Conservation (phyloP, 176 grass and related monocot genomes). For the Thalia dealbata region DNA sequence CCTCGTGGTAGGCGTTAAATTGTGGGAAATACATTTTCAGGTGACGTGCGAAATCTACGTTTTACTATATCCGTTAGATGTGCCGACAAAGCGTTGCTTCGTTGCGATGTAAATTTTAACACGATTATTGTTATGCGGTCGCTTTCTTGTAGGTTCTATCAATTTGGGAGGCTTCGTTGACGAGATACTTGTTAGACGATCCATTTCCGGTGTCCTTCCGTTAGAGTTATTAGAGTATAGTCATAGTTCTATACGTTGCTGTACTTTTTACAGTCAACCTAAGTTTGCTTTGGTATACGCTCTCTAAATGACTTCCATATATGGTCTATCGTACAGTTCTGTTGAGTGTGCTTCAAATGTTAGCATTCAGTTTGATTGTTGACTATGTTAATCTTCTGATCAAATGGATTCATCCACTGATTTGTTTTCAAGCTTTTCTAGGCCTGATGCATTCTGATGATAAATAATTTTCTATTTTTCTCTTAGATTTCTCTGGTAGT, state of each 20-base stretch:
- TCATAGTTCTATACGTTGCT: neutral
- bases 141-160: conserved; percentile 37
- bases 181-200: neutral
- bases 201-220: neutral
- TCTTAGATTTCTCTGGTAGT: no score
- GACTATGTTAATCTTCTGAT: no score
- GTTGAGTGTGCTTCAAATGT: neutral
- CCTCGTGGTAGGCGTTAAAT: conserved; percentile 94
- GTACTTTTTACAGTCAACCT: neutral
- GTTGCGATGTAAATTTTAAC: neutral
- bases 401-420: no score
- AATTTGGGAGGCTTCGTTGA: conserved; percentile 1
- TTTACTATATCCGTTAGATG: neutral
- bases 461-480: no score
- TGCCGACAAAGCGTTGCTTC: conserved; percentile 1
- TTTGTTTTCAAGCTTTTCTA: no score
- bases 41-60: conserved; percentile 41
- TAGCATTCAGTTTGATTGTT: neutral
- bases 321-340: neutral
- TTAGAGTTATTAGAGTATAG: conserved; percentile 1
- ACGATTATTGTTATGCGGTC: conserved; percentile 10
- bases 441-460: no score
- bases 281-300: conserved; percentile 6
- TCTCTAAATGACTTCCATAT: neutral
- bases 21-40: conserved; percentile 29